Conservation (phyloP, 352 stramenopile genomes). For the Phytophthora boehmeriae region DNA sequence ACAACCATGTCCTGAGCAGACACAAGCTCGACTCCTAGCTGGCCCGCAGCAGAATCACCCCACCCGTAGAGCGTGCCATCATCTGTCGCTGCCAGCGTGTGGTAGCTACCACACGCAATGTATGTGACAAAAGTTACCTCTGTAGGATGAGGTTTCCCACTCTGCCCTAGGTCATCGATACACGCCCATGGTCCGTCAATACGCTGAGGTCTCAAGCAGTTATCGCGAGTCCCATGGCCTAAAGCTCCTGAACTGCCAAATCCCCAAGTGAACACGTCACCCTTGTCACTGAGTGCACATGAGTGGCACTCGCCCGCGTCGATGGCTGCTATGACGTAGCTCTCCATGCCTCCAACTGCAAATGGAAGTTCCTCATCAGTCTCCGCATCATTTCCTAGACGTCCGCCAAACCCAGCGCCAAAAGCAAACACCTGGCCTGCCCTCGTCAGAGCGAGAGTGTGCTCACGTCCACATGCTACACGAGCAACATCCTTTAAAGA, state of each 20-base stretch:
- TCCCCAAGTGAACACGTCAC: constrained; percentile 86
- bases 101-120: constrained; percentile 78
- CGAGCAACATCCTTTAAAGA: constrained; percentile 48
- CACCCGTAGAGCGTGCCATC: constrained; percentile 73
- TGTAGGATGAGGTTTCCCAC: constrained; percentile 9
- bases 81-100: constrained; percentile 64
- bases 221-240: constrained; percentile 66
- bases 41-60: constrained; percentile 78
- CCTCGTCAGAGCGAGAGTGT: constrained; percentile 71
- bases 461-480: constrained; percentile 83
- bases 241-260: constrained; percentile 85
- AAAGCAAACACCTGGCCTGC: constrained; percentile 71
- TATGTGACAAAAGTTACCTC: constrained; percentile 22
- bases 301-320: constrained; percentile 88
- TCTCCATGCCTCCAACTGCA: constrained; percentile 38
- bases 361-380: constrained; percentile 63
- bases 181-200: constrained; percentile 44
- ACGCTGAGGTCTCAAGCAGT: constrained; percentile 46
- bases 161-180: constrained; percentile 11
- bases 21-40: constrained; percentile 63
- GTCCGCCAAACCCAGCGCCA: constrained; percentile 78
- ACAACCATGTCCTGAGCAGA: constrained; percentile 61
- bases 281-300: constrained; percentile 57
- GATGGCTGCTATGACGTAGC: constrained; percentile 46
- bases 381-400: constrained; percentile 72